phyloP scores from a whole-genome alignment of 306 rosid species.

The Castanea crenata region DNA sequence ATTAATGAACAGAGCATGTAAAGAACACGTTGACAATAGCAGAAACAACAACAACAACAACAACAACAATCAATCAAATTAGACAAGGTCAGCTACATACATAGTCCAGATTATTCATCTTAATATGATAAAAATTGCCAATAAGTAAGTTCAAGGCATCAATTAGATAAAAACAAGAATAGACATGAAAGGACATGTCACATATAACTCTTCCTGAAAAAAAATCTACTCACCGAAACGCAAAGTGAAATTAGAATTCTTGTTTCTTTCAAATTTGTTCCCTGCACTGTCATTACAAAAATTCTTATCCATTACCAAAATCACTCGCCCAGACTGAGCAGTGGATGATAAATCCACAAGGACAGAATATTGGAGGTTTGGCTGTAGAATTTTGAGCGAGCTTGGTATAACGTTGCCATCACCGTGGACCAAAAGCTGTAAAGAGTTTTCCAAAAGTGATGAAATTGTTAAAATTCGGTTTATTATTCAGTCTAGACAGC shows the following conservation, averaged over 20 bases:
- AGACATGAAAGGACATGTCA: background rate
- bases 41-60: too few relatives aligned
- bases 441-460: conserved; percentile 1
- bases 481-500: background rate
- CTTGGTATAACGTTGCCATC: conserved; percentile 83
- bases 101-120: background rate
- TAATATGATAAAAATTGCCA: background rate
- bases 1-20: conserved; percentile 20
- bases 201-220: background rate
- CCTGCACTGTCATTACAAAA: conserved; percentile 88
- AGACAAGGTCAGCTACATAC: background rate
- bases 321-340: conserved; percentile 58
- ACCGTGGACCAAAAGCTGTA: conserved; percentile 89
- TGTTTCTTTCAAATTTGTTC: conserved; percentile 61
- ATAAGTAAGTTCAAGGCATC: background rate
- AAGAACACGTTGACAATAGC: background rate
- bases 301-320: conserved; percentile 75
- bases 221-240: conserved; percentile 64
- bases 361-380: conserved; percentile 64
- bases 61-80: too few relatives aligned
- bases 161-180: background rate
- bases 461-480: conserved; percentile 20
- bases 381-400: conserved; percentile 61
- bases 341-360: conserved; percentile 53
- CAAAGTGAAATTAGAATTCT: conserved; percentile 58